Evolutionary conservation across 805 yeast species (phyloP), one percentile per base, ranked within the genome.

Genomic region (Yueomyces sp.): DNA sequence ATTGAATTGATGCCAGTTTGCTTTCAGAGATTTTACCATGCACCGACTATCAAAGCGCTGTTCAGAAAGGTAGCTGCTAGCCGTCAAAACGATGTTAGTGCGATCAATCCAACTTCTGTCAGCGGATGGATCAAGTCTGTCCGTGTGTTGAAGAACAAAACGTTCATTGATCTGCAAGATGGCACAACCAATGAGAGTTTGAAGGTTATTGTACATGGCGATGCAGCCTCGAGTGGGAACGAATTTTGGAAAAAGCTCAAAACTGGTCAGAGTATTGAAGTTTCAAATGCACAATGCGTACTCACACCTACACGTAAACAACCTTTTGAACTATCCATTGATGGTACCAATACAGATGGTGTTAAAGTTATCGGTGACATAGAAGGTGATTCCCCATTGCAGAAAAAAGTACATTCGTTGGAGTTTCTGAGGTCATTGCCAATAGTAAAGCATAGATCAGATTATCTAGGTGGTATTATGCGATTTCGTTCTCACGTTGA

Each of bases 151-250:
- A 87, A 87, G 56, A 81, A 79, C 43, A 70, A 84, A 3, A 82
- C 86, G 0, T 92, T 92, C 60, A 65, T 87, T 3, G 95, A 86
- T 53, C 50, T 92, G 8, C 63, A 73, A 2, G 97, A 92, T 58
- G 97, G 97, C 1, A 71, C 92, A 0, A 65, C 74, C 2, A 64
- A 70, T 32, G 48, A 64, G 30, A 68, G 73, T 12, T 56, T 88
- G 45, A 75, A 72, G 53, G 72, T 85, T 45, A 77, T 79, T 0
- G 61, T 79, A 3, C 60, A 42, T 2, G 39, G 40, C 3, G 38
- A 39, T 26, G 19, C 19, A 19, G 36, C 11, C 28, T 6, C n/a
- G 5, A 29, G n/a, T 37, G 36, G 28, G 2, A 9, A 32, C 8
- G 11, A 3, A 36, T 46, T 40, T 48, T 47, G 6, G 9, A 48